Percentiles rank a stretch among this genome's conserved stretches.
phyloP scores from a whole-genome alignment of 1,284 basidiomycete genomes.

The Naganishia cerealis region DNA sequence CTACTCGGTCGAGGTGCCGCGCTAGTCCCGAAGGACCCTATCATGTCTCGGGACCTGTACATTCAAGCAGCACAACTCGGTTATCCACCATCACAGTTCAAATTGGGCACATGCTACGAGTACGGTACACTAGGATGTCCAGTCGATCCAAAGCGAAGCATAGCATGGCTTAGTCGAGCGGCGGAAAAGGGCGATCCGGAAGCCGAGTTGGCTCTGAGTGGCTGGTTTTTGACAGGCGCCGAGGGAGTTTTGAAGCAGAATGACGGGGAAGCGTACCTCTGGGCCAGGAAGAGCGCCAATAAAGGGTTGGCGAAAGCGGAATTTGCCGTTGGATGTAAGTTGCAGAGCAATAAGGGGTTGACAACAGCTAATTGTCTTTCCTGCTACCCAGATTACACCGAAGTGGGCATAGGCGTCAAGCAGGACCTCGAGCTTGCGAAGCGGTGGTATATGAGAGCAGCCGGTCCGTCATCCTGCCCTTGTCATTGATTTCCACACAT shows the following conservation, averaged over 20 bases:
- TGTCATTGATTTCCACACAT: background rate
- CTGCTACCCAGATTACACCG: conserved; percentile 69
- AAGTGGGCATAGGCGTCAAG: conserved; percentile 96
- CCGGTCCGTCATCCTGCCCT: conserved; percentile 62
- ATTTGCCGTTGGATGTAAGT: conserved; percentile 81
- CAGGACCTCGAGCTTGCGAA: conserved; percentile 94
- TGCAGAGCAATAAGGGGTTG: background rate
- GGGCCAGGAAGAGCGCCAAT: conserved; percentile 90
- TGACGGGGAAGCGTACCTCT: conserved; percentile 94
- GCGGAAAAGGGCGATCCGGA: conserved; percentile 93
- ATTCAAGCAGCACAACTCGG: conserved; percentile 91
- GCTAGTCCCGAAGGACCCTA: conserved; percentile 57
- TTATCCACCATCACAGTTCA: conserved; percentile 90
- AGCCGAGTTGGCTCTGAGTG: conserved; percentile 90
- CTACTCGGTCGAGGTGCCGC: conserved; percentile 30
- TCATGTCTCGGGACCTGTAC: conserved; percentile 77
- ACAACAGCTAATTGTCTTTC: background rate
- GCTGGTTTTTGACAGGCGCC: conserved; percentile 90
- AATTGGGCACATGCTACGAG: conserved; percentile 91
- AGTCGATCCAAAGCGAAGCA: conserved; percentile 86
- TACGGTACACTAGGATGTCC: conserved; percentile 86
- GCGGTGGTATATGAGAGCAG: conserved; percentile 97
- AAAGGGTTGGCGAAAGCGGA: conserved; percentile 90
- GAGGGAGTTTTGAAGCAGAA: conserved; percentile 96
- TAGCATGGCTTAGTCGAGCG: conserved; percentile 98